Evolutionary conservation across 2,329 filamentous ascomycete genomes (phyloP), one percentile per base, ranked within the genome.

Genomic region (Colletotrichum cordylinicola): DNA sequence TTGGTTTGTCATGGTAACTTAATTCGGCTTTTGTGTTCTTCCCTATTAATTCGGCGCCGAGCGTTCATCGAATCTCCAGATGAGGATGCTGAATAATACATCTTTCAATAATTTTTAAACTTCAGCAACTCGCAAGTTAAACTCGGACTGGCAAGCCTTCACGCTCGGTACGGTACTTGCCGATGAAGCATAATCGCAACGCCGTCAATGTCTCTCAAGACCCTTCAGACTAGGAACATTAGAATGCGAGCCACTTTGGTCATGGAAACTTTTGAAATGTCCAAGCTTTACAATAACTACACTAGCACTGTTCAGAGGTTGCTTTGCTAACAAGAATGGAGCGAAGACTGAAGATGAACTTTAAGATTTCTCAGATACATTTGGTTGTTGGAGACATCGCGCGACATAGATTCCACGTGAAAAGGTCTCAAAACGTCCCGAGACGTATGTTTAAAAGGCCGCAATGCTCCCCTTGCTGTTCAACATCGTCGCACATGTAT

Each of bases 381-480:
- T 6, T 48, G n/a, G 10, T n/a, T 4, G 1, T 48, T 3, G 21
- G 21, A 13, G 10, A 48, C 3, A 21, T n/a, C n/a, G n/a, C n/a
- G n/a, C n/a, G 5, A 48, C 6, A 0, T 48, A 10, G n/a, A 3
- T 1, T 48, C n/a, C 43, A 48, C 12, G n/a, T n/a, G 9, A 3
- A 7, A n/a, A n/a, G 6, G 4, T 48, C 6, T 48, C 4, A 3
- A 21, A 21, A 48, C 18, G 10, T 48, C 43, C 0, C 2, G 6
- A 6, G 10, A 4, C 1, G 6, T n/a, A 48, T 21, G 3, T 4
- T n/a, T 2, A 21, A 48, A 21, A 4, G 43, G 0, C n/a, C 10
- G 0, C 43, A 48, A 48, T 13, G 43, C 43, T 21, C 21, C 10
- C 0, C 1, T 21, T 21, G 9, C 43, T 4, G n/a, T 52, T 13